A percentile compares a stretch with the other conserved stretches of the same genome.
Evolutionary conservation across 2,329 filamentous ascomycete genomes (phyloP).

Genomic region (Monilinia laxa): DNA sequence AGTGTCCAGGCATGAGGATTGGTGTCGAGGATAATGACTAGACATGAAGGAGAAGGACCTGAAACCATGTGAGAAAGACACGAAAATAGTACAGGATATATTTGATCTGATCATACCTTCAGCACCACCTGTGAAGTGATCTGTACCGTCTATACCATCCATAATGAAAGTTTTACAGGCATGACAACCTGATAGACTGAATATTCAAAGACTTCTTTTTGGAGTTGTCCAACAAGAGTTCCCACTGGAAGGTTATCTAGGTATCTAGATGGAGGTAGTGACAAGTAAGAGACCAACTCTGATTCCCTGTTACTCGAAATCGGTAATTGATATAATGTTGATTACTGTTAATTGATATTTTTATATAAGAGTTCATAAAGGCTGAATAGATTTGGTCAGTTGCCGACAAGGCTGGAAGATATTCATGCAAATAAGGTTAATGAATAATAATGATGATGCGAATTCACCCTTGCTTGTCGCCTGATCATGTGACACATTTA

Average conservation of each 20-base stretch:
- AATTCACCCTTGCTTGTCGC: conserved; percentile 10
- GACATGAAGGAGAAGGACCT: conserved; percentile 71
- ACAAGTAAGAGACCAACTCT: no score
- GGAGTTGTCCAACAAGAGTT: no score
- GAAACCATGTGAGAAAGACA: conserved; percentile 25
- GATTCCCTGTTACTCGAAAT: background rate
- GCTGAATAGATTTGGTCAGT: conserved; percentile 1
- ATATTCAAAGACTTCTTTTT: background rate
- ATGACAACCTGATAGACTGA: conserved; percentile 25
- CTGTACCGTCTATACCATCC: conserved; percentile 64
- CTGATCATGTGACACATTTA: conserved; percentile 8
- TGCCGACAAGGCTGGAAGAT: conserved; percentile 10
- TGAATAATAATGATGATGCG: background rate
- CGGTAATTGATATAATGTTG: background rate
- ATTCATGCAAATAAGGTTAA: background rate
- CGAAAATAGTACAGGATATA: background rate
- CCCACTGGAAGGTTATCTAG: no score
- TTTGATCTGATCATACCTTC: conserved; percentile 44
- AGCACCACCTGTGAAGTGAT: conserved; percentile 51
- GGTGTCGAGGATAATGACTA: conserved; percentile 90
- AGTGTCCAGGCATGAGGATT: conserved; percentile 93
- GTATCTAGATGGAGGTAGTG: no score
- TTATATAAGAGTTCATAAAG: background rate
- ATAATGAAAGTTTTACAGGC: conserved; percentile 45
- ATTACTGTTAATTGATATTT: background rate